These are phyloP conservation scores for Diaporthe nobilis DNA, from an alignment of 2,329 filamentous ascomycete species.

Conservation along the genomic window DNA sequence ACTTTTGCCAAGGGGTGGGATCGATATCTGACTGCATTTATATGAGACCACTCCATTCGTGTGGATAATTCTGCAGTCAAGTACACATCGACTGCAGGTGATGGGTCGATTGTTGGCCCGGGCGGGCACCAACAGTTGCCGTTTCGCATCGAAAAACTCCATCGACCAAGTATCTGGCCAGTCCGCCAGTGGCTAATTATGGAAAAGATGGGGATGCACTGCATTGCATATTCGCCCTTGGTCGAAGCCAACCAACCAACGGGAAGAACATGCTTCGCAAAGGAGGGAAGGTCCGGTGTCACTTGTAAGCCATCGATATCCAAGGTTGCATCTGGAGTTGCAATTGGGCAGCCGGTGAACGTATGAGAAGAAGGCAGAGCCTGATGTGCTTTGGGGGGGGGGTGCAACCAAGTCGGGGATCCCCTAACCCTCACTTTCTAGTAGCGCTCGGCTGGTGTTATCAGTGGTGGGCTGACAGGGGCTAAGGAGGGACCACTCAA, in stretches of 20 bases:
- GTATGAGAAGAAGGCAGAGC: neutral
- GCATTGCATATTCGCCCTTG: neutral
- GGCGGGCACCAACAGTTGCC: neutral
- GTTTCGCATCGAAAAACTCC: neutral
- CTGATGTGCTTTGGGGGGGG: neutral
- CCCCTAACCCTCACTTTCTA: neutral
- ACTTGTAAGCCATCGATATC: neutral
- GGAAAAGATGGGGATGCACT: neutral
- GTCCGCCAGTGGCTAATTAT: neutral
- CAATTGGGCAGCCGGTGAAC: neutral
- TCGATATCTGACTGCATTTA: neutral
- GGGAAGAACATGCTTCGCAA: neutral
- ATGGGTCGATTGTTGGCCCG: neutral
- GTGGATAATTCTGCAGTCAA: neutral
- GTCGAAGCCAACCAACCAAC: neutral
- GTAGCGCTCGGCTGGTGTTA: neutral
- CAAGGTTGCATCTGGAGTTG: neutral
- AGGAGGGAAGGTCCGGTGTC: neutral
- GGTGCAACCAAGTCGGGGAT: neutral
- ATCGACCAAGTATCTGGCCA: neutral
- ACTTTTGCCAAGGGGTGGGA: neutral
- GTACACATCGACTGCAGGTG: neutral
- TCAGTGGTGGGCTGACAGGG: conserved; percentile 4
- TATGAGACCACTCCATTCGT: neutral
- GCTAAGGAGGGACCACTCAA: conserved; percentile 29